These are phyloP conservation scores for Przewalskia tangutica DNA, from an alignment of 257 asterid genomes.

Conservation along the genomic window DNA sequence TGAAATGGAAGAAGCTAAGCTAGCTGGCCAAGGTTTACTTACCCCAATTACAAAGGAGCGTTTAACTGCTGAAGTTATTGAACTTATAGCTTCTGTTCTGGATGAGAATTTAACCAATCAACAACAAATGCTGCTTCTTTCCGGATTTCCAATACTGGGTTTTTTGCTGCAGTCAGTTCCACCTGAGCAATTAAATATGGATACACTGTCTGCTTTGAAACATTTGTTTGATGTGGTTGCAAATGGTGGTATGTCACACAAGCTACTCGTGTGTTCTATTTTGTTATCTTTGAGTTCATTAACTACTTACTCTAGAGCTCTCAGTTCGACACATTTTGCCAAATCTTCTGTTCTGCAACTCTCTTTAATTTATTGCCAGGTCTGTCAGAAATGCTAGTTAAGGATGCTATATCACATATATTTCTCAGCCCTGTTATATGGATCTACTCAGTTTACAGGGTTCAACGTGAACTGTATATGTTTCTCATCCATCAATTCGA, in stretches of 20 bases:
- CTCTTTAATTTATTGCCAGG: conserved; percentile 37
- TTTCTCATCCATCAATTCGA: conserved; percentile 94
- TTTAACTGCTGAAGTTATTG: conserved; percentile 68
- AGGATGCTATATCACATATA: conserved; percentile 73
- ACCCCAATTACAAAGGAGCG: conserved; percentile 46
- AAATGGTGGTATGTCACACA: conserved; percentile 56
- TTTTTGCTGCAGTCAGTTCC: conserved; percentile 71
- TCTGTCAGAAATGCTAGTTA: conserved; percentile 73
- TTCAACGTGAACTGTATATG: conserved; percentile 91
- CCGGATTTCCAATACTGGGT: conserved; percentile 89
- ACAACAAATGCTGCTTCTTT: conserved; percentile 91
- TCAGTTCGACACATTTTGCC: not conserved
- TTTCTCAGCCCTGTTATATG: conserved; percentile 85
- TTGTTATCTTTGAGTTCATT: conserved; percentile 8
- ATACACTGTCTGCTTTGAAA: conserved; percentile 78
- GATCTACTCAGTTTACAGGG: conserved; percentile 68
- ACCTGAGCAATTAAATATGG: conserved; percentile 70
- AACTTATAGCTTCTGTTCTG: conserved; percentile 81
- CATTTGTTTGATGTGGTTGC: conserved; percentile 73
- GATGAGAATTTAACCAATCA: conserved; percentile 96
- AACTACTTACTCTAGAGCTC: not conserved
- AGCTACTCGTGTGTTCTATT: conserved; percentile 9
- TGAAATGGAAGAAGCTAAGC: conserved; percentile 31
- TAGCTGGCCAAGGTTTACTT: conserved; percentile 34
- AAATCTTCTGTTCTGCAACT: not conserved